Conservation (phyloP, 1,284 basidiomycete species). For the Kalmanozyma brasiliensis region DNA sequence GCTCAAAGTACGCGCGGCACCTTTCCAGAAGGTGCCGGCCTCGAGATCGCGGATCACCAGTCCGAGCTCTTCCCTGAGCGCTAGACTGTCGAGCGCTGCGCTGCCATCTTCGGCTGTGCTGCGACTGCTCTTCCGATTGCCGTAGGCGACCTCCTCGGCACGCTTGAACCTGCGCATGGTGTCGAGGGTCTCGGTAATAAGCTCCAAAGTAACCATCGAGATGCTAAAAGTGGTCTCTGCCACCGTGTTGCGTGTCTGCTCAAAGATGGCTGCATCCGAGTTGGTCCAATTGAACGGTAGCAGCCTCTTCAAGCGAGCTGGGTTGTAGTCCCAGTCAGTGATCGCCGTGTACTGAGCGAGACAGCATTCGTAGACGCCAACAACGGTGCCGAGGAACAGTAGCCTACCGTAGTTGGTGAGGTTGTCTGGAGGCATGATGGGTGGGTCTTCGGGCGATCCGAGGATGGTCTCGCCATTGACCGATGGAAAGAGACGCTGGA, state of each 20-base stretch:
- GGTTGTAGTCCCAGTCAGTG: constrained; percentile 51
- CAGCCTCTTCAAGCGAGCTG: constrained; percentile 28
- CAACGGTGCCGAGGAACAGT: constrained; percentile 21
- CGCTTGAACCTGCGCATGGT: constrained; percentile 41
- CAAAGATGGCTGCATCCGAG: constrained; percentile 29
- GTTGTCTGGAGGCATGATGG: constrained; percentile 11
- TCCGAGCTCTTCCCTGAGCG: constrained; percentile 35
- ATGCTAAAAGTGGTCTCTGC: constrained; percentile 39
- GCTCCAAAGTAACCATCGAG: constrained; percentile 41
- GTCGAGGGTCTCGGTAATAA: constrained; percentile 43
- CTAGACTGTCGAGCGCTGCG: constrained; percentile 40
- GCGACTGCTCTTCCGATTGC: constrained; percentile 27
- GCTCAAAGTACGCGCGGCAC: constrained; percentile 14
- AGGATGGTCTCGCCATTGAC: constrained; percentile 22
- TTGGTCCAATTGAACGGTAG: constrained; percentile 37
- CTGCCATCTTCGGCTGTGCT: constrained; percentile 33
- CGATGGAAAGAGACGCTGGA: constrained; percentile 38
- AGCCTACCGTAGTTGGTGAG: constrained; percentile 18
- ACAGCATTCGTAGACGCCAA: constrained; percentile 40
- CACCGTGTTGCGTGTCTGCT: constrained; percentile 15
- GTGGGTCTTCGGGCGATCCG: constrained; percentile 23
- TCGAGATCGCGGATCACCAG: constrained; percentile 38
- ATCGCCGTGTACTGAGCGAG: constrained; percentile 38
- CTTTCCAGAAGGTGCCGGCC: constrained; percentile 39
- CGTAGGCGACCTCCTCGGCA: constrained; percentile 30